Percentiles rank a stretch among this genome's conserved stretches.
Evolutionary conservation across 139 green algal species (phyloP).

Genomic region (Picochlorum sp.): DNA sequence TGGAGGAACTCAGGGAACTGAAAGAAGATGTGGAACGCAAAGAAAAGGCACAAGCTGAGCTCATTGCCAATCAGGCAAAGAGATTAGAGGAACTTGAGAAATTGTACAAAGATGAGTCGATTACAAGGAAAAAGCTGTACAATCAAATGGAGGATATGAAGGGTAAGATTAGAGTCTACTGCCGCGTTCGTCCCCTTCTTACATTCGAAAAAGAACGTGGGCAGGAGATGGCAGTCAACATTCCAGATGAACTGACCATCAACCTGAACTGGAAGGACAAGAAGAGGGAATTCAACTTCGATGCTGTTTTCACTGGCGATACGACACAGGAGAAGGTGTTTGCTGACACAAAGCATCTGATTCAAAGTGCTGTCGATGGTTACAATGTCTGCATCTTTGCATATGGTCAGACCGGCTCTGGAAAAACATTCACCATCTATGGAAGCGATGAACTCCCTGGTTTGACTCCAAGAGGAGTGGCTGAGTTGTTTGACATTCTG

Average conservation of each 20-base stretch:
- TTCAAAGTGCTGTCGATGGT: slow-evolving; percentile 87
- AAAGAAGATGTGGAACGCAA: slow-evolving; percentile 84
- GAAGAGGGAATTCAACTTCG: slow-evolving; percentile 90
- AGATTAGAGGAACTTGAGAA: slow-evolving; percentile 88
- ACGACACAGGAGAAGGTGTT: slow-evolving; percentile 84
- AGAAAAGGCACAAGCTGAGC: slow-evolving; percentile 72
- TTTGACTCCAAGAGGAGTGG: slow-evolving; percentile 77
- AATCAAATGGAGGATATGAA: slow-evolving; percentile 94
- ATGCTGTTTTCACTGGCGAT: slow-evolving; percentile 61
- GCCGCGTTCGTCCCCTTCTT: slow-evolving; percentile 79
- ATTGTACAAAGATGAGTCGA: slow-evolving; percentile 64
- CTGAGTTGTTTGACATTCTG: slow-evolving; percentile 79
- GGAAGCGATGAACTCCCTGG: slow-evolving; percentile 63
- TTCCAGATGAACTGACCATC: slow-evolving; percentile 82
- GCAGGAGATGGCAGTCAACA: slow-evolving; percentile 45
- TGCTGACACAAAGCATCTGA: slow-evolving; percentile 91
- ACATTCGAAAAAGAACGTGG: slow-evolving; percentile 58
- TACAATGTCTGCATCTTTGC: slow-evolving; percentile 68
- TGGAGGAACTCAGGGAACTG: slow-evolving; percentile 89
- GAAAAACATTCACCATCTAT: slow-evolving; percentile 93
- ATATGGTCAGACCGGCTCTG: slow-evolving; percentile 69
- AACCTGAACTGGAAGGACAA: slow-evolving; percentile 84
- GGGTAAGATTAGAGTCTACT: slow-evolving; percentile 95
- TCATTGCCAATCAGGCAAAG: slow-evolving; percentile 66
- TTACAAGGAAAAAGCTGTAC: slow-evolving; percentile 65